These are phyloP conservation scores for Crepidotus variabilis DNA, from an alignment of 768 basidiomycete genomes.

Conservation along the genomic window DNA sequence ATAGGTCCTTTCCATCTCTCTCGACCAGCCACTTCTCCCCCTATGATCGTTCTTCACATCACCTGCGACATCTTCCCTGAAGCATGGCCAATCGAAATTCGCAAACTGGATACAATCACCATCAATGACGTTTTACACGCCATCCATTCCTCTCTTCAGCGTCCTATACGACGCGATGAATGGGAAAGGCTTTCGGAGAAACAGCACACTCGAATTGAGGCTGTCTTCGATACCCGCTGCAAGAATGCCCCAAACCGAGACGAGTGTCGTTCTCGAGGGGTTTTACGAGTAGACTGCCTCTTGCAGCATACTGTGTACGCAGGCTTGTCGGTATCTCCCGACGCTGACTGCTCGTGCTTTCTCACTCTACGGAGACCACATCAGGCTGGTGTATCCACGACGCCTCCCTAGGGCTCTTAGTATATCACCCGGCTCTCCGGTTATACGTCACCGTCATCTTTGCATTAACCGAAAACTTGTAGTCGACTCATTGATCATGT, in stretches of 20 bases:
- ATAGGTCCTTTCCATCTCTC: slow-evolving; percentile 29
- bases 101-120: slow-evolving; percentile 45
- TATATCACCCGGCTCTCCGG: too few species aligned
- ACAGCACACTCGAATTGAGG: slow-evolving; percentile 38
- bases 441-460: too few species aligned
- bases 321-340: slow-evolving; percentile 41
- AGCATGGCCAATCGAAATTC: slow-evolving; percentile 37
- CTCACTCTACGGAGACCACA: slow-evolving; percentile 39
- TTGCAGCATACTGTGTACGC: slow-evolving; percentile 46
- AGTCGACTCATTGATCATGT: too few species aligned
- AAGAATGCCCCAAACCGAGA: slow-evolving; percentile 30
- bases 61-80: slow-evolving; percentile 43
- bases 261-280: slow-evolving; percentile 33
- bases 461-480: too few species aligned
- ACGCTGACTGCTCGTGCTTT: slow-evolving; percentile 37
- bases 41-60: slow-evolving; percentile 32
- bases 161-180: slow-evolving; percentile 34
- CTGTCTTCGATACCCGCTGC: slow-evolving; percentile 44
- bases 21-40: slow-evolving; percentile 41
- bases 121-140: slow-evolving; percentile 46
- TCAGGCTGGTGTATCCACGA: neutral
- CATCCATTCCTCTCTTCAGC: slow-evolving; percentile 36
- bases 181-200: slow-evolving; percentile 39
- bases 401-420: neutral
- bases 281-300: slow-evolving; percentile 47